phyloP scores from a whole-genome alignment of 2,329 filamentous ascomycete species.

The Paecilomyces sp. region DNA sequence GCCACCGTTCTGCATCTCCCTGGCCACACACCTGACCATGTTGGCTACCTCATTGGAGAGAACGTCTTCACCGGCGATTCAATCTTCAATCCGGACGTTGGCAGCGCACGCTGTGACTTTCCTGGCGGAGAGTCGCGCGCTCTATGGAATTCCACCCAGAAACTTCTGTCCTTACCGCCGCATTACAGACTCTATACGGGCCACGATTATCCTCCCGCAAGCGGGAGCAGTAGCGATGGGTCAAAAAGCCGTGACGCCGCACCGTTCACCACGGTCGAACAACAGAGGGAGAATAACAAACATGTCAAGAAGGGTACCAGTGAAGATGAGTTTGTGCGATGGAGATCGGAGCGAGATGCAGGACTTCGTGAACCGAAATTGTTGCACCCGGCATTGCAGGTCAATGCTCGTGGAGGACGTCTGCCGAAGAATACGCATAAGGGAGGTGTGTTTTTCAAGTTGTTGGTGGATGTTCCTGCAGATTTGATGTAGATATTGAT shows the following conservation, averaged over 20 bases:
- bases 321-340: slow-evolving; percentile 25
- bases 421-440: slow-evolving; percentile 18
- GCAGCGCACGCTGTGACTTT: slow-evolving; percentile 47
- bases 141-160: slow-evolving; percentile 39
- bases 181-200: slow-evolving; percentile 45
- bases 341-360: slow-evolving; percentile 23
- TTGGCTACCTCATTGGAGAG: slow-evolving; percentile 50
- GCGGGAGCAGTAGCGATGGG: slow-evolving; percentile 3
- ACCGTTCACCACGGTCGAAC: slow-evolving; percentile 25
- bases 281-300: slow-evolving; percentile 28
- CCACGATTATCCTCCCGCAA: slow-evolving; percentile 42
- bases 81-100: slow-evolving; percentile 46
- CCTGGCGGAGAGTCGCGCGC: slow-evolving; percentile 40
- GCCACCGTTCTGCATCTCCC: slow-evolving; percentile 49
- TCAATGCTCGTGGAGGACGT: slow-evolving; percentile 32
- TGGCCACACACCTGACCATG: slow-evolving; percentile 55
- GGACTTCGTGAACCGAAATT: slow-evolving; percentile 24
- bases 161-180: slow-evolving; percentile 35
- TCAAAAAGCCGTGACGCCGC: slow-evolving; percentile 12
- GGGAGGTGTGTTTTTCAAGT: slow-evolving; percentile 9
- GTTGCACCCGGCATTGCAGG: slow-evolving; percentile 30
- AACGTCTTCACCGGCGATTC: slow-evolving; percentile 46
- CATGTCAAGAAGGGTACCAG: slow-evolving; percentile 19
- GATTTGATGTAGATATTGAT: not conserved
- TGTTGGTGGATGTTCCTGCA: slow-evolving; percentile 8